Conservation (phyloP, 176 grass and related monocot species). For the Leersia perrieri region DNA sequence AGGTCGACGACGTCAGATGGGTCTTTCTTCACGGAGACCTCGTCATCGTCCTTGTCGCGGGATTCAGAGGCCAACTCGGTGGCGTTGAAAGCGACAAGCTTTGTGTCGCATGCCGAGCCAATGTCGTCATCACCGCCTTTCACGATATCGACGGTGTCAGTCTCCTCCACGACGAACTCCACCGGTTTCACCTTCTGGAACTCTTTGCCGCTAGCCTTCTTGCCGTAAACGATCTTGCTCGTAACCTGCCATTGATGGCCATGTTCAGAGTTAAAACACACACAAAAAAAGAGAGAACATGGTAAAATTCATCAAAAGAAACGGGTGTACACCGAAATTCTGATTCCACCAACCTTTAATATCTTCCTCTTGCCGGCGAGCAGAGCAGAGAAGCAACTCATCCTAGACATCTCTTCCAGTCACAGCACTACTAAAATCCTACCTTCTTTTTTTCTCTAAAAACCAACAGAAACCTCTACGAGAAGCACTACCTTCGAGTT, state of each 20-base stretch:
- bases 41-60: constrained; percentile 37
- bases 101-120: neutral
- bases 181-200: constrained; percentile 65
- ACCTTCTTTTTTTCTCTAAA: neutral
- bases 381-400: constrained; percentile 64
- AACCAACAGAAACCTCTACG: neutral
- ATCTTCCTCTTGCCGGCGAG: constrained; percentile 53
- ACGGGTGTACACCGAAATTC: too few relatives aligned
- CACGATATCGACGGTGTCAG: neutral
- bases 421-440: neutral
- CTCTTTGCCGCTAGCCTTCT: constrained; percentile 37
- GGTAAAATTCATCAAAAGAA: neutral
- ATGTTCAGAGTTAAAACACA: neutral
- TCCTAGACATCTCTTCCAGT: constrained; percentile 52
- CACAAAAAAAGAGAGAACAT: neutral
- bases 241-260: constrained; percentile 37
- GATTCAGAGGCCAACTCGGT: constrained; percentile 31
- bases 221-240: constrained; percentile 32
- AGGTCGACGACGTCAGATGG: constrained; percentile 28
- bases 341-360: constrained; percentile 40
- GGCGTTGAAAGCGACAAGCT: neutral
- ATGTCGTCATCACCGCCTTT: neutral
- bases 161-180: constrained; percentile 46
- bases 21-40: constrained; percentile 25
- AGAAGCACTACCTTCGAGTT: neutral